A percentile compares a stretch with the other conserved stretches of the same genome.
These are phyloP conservation scores for Carex arenaria DNA, from an alignment of 202 grass and related monocot species.

Conservation along the genomic window DNA sequence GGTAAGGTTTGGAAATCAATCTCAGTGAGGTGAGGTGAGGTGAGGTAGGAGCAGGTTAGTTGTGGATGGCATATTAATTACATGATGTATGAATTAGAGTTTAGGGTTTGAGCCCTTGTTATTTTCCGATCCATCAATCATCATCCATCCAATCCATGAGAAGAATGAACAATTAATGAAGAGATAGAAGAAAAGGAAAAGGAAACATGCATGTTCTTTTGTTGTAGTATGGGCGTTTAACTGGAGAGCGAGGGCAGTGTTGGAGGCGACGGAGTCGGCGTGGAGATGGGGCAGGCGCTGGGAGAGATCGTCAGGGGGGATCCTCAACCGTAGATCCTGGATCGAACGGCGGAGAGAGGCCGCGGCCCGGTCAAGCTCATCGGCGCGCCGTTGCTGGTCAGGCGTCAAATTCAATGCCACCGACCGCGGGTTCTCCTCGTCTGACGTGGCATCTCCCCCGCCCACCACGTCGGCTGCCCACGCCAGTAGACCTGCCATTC, in stretches of 20 bases:
- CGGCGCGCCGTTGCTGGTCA: slow-evolving; percentile 57
- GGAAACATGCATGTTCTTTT: slow-evolving; percentile 49
- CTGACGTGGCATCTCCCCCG: slow-evolving; percentile 50
- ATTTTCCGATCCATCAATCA: too few relatives aligned
- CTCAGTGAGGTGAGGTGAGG: not conserved
- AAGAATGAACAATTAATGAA: too few relatives aligned
- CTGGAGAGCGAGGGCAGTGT: slow-evolving; percentile 69
- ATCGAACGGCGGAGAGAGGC: slow-evolving; percentile 58
- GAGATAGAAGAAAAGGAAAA: too few relatives aligned
- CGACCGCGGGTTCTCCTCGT: slow-evolving; percentile 31
- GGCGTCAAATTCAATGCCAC: slow-evolving; percentile 64
- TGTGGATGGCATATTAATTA: too few relatives aligned
- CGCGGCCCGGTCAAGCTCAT: slow-evolving; percentile 58
- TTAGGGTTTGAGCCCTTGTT: not conserved
- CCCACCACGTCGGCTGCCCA: slow-evolving; percentile 91
- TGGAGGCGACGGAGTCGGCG: slow-evolving; percentile 86
- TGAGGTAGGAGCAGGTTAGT: not conserved
- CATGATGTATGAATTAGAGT: not conserved
- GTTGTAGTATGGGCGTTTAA: slow-evolving; percentile 80
- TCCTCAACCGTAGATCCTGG: slow-evolving; percentile 73
- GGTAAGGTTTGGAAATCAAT: not conserved
- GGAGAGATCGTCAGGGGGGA: slow-evolving; percentile 71
- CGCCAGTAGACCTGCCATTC: slow-evolving; percentile 88
- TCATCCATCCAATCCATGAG: too few relatives aligned
- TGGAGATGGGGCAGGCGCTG: slow-evolving; percentile 87